Base-by-base conservation (phyloP, 495 filamentous ascomycete genomes). In the Podospora didyma region DNA sequence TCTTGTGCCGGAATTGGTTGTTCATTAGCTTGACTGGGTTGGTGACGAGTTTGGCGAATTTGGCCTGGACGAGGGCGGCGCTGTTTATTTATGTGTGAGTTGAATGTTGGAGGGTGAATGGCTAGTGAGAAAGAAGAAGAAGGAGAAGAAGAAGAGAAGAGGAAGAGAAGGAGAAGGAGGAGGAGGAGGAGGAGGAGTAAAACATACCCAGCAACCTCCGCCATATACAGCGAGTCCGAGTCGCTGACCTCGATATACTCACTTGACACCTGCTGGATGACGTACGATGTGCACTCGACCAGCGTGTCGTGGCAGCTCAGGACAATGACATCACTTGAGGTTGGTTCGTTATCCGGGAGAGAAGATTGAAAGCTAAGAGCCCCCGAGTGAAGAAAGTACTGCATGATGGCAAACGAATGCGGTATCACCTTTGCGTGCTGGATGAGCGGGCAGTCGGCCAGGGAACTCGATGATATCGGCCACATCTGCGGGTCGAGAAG, bases 361-460 rank as follows among this genome's bases (percentile, higher is more conserved):
- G 34, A 14, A 7, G 34, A 35, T 35, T 7, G 7, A 35, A 35
- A 14, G 14, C 7, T 35, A 35, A 35, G 34, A 14, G 34, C 34
- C 34, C 34, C 34, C 34, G 34, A 35, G 34, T 35, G 7, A 14
- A 35, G 34, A 14, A 35, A 35, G 34, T 35, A 35, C 34, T 35
- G 34, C 7, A 35, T 35, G 34, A 14, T 35, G 2, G 49, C 49
- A 39, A 51, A 51, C 11, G 49, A 51, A 51, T 51, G 49, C 49
- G 49, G 49, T 3, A 51, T 51, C 5, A 51, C 31, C 49, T 51
- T 51, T 24, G 49, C 28, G 21, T 51, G 49, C 34, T 51, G 49
- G 17, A 51, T 11, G 12, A 51, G 17, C 7, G 49, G 34, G 34
- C 49, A 51, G 28, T 51, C 49, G 49, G 26, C 49, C 34, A 51